Percentiles rank a stretch among this genome's conserved stretches.
Conservation (phyloP, 129 eudicot species). For the Pseudognaphalium luteoalbum region DNA sequence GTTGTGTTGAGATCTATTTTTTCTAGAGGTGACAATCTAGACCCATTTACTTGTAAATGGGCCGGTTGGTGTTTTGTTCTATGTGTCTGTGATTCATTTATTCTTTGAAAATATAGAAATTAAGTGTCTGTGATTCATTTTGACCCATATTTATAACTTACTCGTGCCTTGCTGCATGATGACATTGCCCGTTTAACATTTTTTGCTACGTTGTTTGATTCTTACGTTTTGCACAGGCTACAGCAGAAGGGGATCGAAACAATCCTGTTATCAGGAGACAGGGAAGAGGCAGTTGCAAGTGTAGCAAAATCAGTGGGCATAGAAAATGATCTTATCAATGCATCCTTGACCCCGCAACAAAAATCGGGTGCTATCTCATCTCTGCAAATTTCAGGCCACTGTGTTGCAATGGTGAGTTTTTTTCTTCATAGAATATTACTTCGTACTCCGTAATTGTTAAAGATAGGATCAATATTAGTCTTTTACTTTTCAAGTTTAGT, state of each 20-base stretch:
- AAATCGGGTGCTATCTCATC: conserved; percentile 70
- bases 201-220: conserved; percentile 7
- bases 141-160: background rate
- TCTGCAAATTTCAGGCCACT: conserved; percentile 74
- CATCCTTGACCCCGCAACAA: conserved; percentile 86
- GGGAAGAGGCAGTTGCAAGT: conserved; percentile 99
- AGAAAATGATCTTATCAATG: conserved; percentile 54
- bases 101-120: no score
- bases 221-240: conserved; percentile 48
- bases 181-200: conserved; percentile 16
- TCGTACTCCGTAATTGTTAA: background rate
- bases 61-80: no score
- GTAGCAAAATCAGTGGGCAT: conserved; percentile 78
- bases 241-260: conserved; percentile 61
- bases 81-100: no score
- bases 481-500: no score
- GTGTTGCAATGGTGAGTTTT: conserved; percentile 76
- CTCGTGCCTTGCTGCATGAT: background rate
- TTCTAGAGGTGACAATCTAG: no score
- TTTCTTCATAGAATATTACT: background rate
- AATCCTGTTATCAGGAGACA: conserved; percentile 86
- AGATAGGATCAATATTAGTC: background rate
- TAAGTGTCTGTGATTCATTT: background rate
- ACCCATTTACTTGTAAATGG: no score
- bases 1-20: background rate